phyloP scores from a whole-genome alignment of 768 basidiomycete species.

The Hygrocybe coccinea region DNA sequence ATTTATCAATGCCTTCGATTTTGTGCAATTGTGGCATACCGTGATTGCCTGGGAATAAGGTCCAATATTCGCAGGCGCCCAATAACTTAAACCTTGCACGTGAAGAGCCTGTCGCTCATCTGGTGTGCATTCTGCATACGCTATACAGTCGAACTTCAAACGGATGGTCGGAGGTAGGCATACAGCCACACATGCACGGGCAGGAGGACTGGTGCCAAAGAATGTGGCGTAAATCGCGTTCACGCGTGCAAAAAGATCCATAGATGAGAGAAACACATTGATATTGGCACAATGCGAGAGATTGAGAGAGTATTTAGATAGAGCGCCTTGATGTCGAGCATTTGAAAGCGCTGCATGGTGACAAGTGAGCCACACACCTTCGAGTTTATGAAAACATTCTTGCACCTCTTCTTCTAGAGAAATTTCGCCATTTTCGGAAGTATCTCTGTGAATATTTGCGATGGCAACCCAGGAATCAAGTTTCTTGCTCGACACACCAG shows the following conservation, averaged over 20 bases:
- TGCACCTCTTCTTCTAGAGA: conserved; percentile 68
- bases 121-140: conserved; percentile 43
- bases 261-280: conserved; percentile 77
- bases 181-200: conserved; percentile 89
- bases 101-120: conserved; percentile 71
- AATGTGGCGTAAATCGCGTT: conserved; percentile 76
- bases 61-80: conserved; percentile 99
- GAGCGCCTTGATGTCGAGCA: conserved; percentile 41
- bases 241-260: conserved; percentile 70
- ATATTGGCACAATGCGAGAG: conserved; percentile 67
- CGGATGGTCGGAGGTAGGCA: conserved; percentile 54
- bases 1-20: background rate
- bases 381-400: conserved; percentile 59
- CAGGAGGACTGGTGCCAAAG: conserved; percentile 89
- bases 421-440: conserved; percentile 17
- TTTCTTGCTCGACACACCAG: conserved; percentile 13
- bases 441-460: conserved; percentile 46
- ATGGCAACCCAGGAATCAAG: conserved; percentile 65
- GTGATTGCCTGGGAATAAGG: conserved; percentile 93
- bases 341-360: background rate
- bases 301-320: conserved; percentile 44
- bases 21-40: conserved; percentile 42
- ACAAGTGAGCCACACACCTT: conserved; percentile 42
- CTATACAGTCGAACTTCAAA: conserved; percentile 75
- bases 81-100: conserved; percentile 94